Percentiles rank a stretch among this genome's conserved stretches.
These are phyloP conservation scores for Spergularia bocconei DNA, from an alignment of 148 eudicot species.

Conservation along the genomic window DNA sequence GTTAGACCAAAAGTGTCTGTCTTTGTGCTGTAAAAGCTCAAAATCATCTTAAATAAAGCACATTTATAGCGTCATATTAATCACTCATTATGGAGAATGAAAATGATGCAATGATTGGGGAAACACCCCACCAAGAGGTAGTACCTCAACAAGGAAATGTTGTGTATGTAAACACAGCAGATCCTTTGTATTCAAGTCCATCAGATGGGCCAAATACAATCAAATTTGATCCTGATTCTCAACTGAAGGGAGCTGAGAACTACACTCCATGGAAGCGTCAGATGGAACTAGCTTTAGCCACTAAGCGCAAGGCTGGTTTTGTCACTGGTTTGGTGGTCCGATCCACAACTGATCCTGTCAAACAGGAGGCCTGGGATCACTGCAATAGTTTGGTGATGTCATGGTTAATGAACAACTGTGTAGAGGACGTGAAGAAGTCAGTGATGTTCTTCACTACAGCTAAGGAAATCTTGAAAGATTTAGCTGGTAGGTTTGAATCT, in stretches of 20 bases:
- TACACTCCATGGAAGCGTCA: neutral
- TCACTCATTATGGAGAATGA: no score
- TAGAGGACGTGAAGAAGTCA: no score
- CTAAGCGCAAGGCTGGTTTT: neutral
- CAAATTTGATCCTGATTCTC: neutral
- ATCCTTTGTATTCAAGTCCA: neutral
- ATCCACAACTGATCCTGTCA: neutral
- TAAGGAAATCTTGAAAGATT: neutral
- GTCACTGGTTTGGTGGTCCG: neutral
- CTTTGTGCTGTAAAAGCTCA: no score
- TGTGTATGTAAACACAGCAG: neutral
- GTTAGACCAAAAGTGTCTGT: no score
- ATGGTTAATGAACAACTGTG: neutral
- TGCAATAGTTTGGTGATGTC: neutral
- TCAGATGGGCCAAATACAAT: no score
- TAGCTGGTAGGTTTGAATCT: neutral
- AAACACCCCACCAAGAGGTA: no score
- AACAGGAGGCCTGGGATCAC: neutral
- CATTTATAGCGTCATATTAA: neutral
- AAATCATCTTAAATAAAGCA: no score
- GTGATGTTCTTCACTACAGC: neutral
- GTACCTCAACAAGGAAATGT: neutral
- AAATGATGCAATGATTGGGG: no score
- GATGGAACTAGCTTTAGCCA: neutral
- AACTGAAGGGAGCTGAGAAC: neutral